Base-by-base conservation (phyloP, 2,329 filamentous ascomycete genomes). In the Chaetomium strumarium region DNA sequence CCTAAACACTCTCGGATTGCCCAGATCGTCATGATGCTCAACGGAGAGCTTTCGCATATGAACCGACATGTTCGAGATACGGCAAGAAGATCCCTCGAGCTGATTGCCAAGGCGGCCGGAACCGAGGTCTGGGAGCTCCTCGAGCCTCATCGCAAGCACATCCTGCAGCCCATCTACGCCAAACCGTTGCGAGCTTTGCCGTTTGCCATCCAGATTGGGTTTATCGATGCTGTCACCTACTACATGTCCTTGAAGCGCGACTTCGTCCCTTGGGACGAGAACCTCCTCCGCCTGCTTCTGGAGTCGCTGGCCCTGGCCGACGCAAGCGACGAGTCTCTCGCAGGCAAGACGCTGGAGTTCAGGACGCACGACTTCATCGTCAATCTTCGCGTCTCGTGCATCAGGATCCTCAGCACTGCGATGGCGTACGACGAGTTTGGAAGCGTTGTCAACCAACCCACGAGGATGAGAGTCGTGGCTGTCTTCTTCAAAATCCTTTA, bases 401-500 rank as follows among this genome's bases (percentile, higher is more conserved):
- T 99, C 64, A 90, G 86, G 56, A 84, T 99, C 37, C 74, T 99
- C 36, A 96, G 90, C 46, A 95, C 90, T 54, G 93, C 93, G 0
- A 96, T 97, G 80, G 81, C 84, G 40, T 93, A 96, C 65, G 88
- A 92, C 5, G 92, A 96, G 33, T 97, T 96, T 66, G 85, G 85
- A 55, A 90, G 88, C 49, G 84, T 81, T 1, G 79, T 83, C 36
- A 83, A 83, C 44, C 86, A 87, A 58, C 73, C 80, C 0, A 84
- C 81, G 0, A 75, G 84, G 47, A 78, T 74, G 1, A 83, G 82
- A 64, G 95, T 97, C 44, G 91, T 99, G 16, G 84, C 88, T 0
- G 90, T 97, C 1, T 99, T 99, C 72, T 99, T 99, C 79, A 97
- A 96, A 66, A 95, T 89, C 36, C 76, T 99, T 1, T 99, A 99